Evolutionary conservation across 805 yeast species (phyloP).

Genomic region (Ogataea allantospora): DNA sequence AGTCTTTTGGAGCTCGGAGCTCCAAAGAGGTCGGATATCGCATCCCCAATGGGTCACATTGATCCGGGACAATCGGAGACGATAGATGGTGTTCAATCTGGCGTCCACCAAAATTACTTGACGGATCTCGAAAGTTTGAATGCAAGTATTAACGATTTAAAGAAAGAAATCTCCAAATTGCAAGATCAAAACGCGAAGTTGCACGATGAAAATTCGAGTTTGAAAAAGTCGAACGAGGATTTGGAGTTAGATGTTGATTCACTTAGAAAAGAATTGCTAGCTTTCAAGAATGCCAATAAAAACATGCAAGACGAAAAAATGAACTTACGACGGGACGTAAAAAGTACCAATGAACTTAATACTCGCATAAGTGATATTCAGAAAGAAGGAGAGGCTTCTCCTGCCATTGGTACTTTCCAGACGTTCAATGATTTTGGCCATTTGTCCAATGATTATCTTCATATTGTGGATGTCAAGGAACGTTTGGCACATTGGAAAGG

Average conservation of each 20-base stretch:
- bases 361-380: conserved; percentile 26
- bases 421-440: conserved; percentile 24
- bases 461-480: conserved; percentile 55
- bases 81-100: too few relatives aligned
- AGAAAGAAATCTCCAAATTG: conserved; percentile 8
- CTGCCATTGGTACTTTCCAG: conserved; percentile 9
- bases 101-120: too few relatives aligned
- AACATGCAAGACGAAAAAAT: conserved; percentile 8
- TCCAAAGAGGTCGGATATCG: too few relatives aligned
- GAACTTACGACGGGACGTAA: background rate
- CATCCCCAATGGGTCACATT: too few relatives aligned
- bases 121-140: too few relatives aligned
- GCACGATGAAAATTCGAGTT: conserved; percentile 23
- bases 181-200: conserved; percentile 3
- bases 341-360: too few relatives aligned
- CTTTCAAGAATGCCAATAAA: conserved; percentile 30
- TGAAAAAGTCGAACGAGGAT: conserved; percentile 28
- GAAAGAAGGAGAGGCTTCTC: conserved; percentile 11
- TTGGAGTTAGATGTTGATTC: conserved; percentile 40
- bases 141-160: conserved; percentile 1
- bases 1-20: too few relatives aligned
- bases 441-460: conserved; percentile 37
- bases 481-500: conserved; percentile 70
- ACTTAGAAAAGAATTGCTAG: conserved; percentile 34
- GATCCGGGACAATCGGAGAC: too few relatives aligned